Evolutionary conservation across 1,284 basidiomycete genomes (phyloP).

Genomic region (Leccinum pachyderme): DNA sequence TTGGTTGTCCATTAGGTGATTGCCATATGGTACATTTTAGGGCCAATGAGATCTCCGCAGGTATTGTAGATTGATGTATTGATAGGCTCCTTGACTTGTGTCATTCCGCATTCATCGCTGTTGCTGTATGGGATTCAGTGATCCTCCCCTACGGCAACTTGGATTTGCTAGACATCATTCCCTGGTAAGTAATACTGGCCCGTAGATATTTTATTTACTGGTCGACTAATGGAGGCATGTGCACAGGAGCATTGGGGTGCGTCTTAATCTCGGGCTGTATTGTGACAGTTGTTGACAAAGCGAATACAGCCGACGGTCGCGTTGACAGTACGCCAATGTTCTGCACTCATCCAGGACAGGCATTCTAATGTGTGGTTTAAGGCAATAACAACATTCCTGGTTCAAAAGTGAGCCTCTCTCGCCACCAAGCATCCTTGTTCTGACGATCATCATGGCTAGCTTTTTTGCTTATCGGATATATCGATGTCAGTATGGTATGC

Average conservation of each 20-base stretch:
- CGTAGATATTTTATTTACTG: background rate
- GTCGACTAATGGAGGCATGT: background rate
- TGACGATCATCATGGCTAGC: conserved; percentile 8
- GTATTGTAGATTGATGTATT: background rate
- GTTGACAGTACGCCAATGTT: conserved; percentile 16
- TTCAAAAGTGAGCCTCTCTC: conserved; percentile 13
- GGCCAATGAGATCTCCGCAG: background rate
- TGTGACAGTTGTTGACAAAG: background rate
- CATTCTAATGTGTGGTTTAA: conserved; percentile 8
- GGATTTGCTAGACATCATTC: conserved; percentile 13
- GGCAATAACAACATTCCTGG: conserved; percentile 28
- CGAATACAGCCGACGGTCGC: conserved; percentile 16
- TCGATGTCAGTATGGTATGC: conserved; percentile 14
- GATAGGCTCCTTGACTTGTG: conserved; percentile 23
- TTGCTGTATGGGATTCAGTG: conserved; percentile 25
- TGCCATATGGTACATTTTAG: conserved; percentile 17
- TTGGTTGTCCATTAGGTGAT: conserved; percentile 15
- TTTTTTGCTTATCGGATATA: conserved; percentile 30
- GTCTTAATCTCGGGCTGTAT: background rate
- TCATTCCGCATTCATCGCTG: conserved; percentile 23
- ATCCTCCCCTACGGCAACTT: conserved; percentile 19
- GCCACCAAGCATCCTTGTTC: background rate
- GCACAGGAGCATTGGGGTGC: conserved; percentile 27
- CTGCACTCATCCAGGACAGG: background rate
- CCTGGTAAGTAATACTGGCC: conserved; percentile 20